A percentile compares a stretch with the other conserved stretches of the same genome.
These are phyloP conservation scores for Geotrichum carabidarum DNA, from an alignment of 1,139 yeast species.

Conservation along the genomic window DNA sequence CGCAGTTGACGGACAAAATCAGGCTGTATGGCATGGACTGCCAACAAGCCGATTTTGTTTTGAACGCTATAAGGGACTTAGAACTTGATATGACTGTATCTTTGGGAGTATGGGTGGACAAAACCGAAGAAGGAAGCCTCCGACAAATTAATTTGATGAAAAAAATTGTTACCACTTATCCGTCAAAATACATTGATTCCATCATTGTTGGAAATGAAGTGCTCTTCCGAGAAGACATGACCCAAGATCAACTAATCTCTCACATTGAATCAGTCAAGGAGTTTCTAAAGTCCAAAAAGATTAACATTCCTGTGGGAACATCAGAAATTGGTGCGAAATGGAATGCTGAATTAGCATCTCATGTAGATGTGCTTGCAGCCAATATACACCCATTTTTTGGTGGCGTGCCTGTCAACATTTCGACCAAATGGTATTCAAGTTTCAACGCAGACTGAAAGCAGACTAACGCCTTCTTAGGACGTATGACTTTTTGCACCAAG, in stretches of 20 bases:
- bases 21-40: constrained; percentile 64
- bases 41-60: constrained; percentile 48
- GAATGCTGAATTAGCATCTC: constrained; percentile 34
- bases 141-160: constrained; percentile 40
- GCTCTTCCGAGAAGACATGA: constrained; percentile 50
- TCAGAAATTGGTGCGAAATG: constrained; percentile 50
- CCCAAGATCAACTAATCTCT: constrained; percentile 39
- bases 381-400: constrained; percentile 68
- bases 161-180: constrained; percentile 43
- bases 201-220: constrained; percentile 63
- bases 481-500: constrained; percentile 45
- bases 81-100: constrained; percentile 54
- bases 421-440: constrained; percentile 45
- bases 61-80: constrained; percentile 50
- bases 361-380: constrained; percentile 56
- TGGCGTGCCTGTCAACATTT: constrained; percentile 49
- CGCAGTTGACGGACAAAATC: constrained; percentile 54
- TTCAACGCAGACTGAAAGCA: not conserved
- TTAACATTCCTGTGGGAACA: constrained; percentile 50
- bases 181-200: constrained; percentile 47
- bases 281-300: constrained; percentile 36
- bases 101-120: constrained; percentile 62
- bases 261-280: constrained; percentile 45
- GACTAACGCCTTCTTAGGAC: constrained; percentile 27
- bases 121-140: constrained; percentile 44